These are phyloP conservation scores for Hansenula sp. DNA, from an alignment of 1,139 yeast genomes.

Conservation along the genomic window DNA sequence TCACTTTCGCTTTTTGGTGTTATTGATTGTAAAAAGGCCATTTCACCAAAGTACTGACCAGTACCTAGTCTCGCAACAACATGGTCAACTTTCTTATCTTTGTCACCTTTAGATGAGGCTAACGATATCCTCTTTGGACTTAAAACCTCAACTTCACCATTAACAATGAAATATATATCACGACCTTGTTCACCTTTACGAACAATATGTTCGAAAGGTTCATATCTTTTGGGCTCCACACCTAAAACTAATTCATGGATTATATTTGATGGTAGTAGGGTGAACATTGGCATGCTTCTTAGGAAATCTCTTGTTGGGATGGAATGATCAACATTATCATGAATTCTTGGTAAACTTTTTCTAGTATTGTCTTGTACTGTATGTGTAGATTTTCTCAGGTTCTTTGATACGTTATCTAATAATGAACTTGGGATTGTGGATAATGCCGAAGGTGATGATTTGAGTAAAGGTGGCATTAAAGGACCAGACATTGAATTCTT, in stretches of 20 bases:
- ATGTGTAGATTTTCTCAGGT: neutral
- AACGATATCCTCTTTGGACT: slow-evolving; percentile 32
- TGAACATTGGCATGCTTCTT: slow-evolving; percentile 54
- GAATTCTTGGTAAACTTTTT: slow-evolving; percentile 17
- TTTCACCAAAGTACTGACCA: slow-evolving; percentile 74
- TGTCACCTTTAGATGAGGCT: slow-evolving; percentile 14
- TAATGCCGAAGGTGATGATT: neutral
- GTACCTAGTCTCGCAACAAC: slow-evolving; percentile 55
- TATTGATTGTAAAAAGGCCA: slow-evolving; percentile 58
- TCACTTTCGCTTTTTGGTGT: slow-evolving; percentile 23
- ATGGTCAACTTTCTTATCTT: slow-evolving; percentile 28
- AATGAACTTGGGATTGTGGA: neutral
- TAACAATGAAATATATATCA: slow-evolving; percentile 62
- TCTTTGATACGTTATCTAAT: neutral
- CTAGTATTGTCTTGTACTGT: neutral
- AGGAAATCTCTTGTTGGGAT: slow-evolving; percentile 55
- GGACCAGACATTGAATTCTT: slow-evolving; percentile 18
- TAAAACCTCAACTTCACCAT: slow-evolving; percentile 69
- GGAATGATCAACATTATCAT: slow-evolving; percentile 44
- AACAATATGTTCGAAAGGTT: slow-evolving; percentile 58
- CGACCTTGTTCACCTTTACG: slow-evolving; percentile 56
- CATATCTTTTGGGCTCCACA: slow-evolving; percentile 50
- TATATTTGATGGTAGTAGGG: slow-evolving; percentile 50
- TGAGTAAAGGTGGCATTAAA: slow-evolving; percentile 12
- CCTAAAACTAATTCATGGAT: slow-evolving; percentile 61